These are phyloP conservation scores for Clarireedia sp. DNA, from an alignment of 2,329 filamentous ascomycete species.

Conservation along the genomic window DNA sequence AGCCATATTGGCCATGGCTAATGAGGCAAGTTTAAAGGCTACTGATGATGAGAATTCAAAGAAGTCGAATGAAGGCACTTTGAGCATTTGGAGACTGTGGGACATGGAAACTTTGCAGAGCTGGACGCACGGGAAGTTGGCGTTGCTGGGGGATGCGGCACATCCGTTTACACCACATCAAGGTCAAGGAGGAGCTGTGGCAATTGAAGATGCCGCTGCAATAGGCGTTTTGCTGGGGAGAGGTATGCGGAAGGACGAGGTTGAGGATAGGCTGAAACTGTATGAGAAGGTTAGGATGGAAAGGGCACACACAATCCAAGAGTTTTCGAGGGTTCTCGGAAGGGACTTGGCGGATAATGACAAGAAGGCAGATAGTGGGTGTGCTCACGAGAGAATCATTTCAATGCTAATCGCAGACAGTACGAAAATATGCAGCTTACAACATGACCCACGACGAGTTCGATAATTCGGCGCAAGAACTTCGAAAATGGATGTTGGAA, in stretches of 20 bases:
- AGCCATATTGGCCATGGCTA: background rate
- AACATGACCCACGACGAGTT: constrained; percentile 47
- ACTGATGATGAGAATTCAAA: background rate
- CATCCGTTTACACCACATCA: constrained; percentile 62
- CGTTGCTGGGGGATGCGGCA: constrained; percentile 57
- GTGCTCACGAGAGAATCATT: constrained; percentile 30
- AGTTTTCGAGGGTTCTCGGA: constrained; percentile 46
- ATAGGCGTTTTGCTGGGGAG: constrained; percentile 47
- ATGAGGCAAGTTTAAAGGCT: constrained; percentile 10
- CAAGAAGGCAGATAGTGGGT: constrained; percentile 38
- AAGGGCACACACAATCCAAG: constrained; percentile 50
- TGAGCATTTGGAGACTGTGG: constrained; percentile 51
- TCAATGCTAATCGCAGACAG: background rate
- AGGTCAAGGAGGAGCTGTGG: constrained; percentile 53
- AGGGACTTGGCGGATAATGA: constrained; percentile 35
- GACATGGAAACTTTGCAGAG: constrained; percentile 52
- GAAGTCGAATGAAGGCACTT: constrained; percentile 13
- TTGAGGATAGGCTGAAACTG: constrained; percentile 48
- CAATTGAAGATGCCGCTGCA: constrained; percentile 59
- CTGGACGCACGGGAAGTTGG: constrained; percentile 47
- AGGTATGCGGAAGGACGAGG: constrained; percentile 36
- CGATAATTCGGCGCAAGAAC: constrained; percentile 38
- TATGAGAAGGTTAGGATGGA: constrained; percentile 52
- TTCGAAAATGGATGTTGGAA: constrained; percentile 38
- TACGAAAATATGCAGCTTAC: constrained; percentile 30